Conservation (phyloP, 768 basidiomycete genomes). For the Rhizopogon roseolus region DNA sequence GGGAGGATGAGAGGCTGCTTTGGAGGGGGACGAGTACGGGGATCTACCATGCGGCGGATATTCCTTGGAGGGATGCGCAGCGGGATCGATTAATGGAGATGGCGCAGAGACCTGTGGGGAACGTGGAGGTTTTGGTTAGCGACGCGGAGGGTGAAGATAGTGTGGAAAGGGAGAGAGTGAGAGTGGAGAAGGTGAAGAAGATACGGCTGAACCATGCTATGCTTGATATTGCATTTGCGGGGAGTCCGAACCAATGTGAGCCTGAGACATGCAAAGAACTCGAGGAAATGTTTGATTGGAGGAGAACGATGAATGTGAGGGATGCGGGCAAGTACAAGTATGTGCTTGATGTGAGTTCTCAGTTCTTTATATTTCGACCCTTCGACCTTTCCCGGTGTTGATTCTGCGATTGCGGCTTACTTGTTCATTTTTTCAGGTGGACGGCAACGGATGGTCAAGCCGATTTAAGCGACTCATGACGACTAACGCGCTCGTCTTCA, state of each 20-base stretch:
- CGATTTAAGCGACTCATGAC: constrained; percentile 58
- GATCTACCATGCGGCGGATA: no score
- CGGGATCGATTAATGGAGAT: no score
- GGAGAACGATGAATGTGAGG: constrained; percentile 32
- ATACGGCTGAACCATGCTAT: constrained; percentile 39
- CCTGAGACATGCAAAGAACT: constrained; percentile 37
- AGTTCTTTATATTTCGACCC: no score
- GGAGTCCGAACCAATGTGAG: constrained; percentile 36
- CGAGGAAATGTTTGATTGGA: constrained; percentile 38
- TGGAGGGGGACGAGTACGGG: no score
- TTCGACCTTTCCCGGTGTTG: no score
- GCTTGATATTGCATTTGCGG: constrained; percentile 51
- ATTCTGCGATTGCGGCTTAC: background rate
- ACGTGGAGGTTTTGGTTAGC: no score
- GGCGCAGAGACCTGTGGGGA: no score
- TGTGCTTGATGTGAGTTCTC: constrained; percentile 39
- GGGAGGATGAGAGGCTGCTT: no score
- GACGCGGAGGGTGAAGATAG: no score
- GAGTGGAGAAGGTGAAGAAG: no score
- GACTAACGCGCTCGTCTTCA: constrained; percentile 54
- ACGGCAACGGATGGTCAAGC: constrained; percentile 60
- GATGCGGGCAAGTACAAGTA: constrained; percentile 54
- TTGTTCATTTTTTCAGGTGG: constrained; percentile 30
- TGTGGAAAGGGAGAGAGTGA: no score
- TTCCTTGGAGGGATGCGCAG: no score